Evolutionary conservation across 495 filamentous ascomycete genomes (phyloP).

Genomic region (Xylaria castorea): DNA sequence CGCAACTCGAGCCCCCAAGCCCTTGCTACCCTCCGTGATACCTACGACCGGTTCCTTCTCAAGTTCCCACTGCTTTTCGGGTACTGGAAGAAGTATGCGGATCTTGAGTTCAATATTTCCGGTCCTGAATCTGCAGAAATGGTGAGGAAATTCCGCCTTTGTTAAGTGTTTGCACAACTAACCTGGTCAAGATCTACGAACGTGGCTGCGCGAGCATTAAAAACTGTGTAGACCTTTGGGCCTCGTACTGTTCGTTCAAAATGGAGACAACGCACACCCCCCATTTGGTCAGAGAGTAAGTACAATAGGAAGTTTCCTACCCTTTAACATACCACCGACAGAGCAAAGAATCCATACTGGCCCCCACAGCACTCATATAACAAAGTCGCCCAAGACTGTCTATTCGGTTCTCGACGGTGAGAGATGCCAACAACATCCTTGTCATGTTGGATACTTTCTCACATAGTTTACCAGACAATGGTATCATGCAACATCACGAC

Average conservation of each 20-base stretch:
- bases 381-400: constrained; percentile 40
- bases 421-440: constrained; percentile 59
- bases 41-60: constrained; percentile 90
- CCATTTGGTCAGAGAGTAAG: constrained; percentile 99
- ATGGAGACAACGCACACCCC: constrained; percentile 94
- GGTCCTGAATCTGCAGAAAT: constrained; percentile 98
- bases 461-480: constrained; percentile 65
- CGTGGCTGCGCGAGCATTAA: constrained; percentile 92
- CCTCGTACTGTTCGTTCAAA: constrained; percentile 96
- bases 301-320: constrained; percentile 74
- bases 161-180: background rate
- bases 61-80: constrained; percentile 97
- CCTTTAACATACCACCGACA: constrained; percentile 59
- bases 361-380: constrained; percentile 34
- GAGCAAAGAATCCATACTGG: constrained; percentile 44
- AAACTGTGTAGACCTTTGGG: constrained; percentile 94
- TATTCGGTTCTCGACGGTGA: constrained; percentile 54
- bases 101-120: constrained; percentile 94
- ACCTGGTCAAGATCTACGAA: constrained; percentile 78
- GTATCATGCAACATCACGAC: constrained; percentile 50
- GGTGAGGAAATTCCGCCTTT: constrained; percentile 59
- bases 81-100: constrained; percentile 99
- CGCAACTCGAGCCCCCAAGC: constrained; percentile 96
- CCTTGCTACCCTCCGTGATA: constrained; percentile 80
- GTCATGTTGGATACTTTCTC: constrained; percentile 61